Evolutionary conservation across 2,329 filamentous ascomycete species (phyloP), one percentile per base, ranked within the genome.

Genomic region (Sclerotinia sclerotiorum): DNA sequence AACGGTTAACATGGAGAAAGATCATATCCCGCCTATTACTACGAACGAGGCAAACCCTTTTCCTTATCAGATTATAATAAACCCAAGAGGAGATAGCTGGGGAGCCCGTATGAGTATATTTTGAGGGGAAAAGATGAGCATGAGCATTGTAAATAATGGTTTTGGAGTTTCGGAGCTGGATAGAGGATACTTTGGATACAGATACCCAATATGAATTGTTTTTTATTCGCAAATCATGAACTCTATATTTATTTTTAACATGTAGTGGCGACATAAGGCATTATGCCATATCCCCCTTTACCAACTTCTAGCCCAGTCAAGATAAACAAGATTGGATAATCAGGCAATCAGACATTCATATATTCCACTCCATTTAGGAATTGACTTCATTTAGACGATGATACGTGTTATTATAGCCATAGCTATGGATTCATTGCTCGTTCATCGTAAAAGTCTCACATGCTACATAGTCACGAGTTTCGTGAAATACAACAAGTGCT

Each of bases 11-110:
- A 83, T 87, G 64, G 91, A 97, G 80, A 97, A 96, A 79, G 92
- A 96, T 76, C 95, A 98, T 79, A 98, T 99, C 73, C 95, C 95
- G 1, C 95, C 94, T 63, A 98, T 98, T 75, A 97, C 93, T 11
- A 95, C 93, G 29, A 93, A 89, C 77, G 92, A 94, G 71, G 84
- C 91, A 60, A 98, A 98, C 78, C 94, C 95, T 0, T 99, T 98
- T 77, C 94, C 94, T 0, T 98, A 97, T 80, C 90, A 94, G 79
- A 97, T 98, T 77, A 86, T 90, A 70, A 88, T 98, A 69, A 95
- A 97, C 77, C 92, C 92, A 68, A 92, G 92, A 76, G 85, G 89
- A 69, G 89, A 91, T 71, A 86, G 89, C 64, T 94, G 93, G 92
- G 88, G 91, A 61, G 87, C 89, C 68, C 85, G 91, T 51, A 93